phyloP scores from a whole-genome alignment of 2,329 filamentous ascomycete species.

The Anthostomella pinea region DNA sequence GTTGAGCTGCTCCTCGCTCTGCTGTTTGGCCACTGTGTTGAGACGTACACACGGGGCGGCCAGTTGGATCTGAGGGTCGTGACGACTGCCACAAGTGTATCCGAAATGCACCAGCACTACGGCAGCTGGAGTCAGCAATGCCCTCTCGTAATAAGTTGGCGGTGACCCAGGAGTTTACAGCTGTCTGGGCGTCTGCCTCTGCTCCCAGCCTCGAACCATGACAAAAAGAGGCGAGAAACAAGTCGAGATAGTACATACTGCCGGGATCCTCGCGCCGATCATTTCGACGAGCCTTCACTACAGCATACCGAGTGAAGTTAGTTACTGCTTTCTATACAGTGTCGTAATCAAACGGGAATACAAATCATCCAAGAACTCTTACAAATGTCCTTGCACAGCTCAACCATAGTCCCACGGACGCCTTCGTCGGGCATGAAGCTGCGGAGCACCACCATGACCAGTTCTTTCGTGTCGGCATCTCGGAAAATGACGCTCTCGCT shows the following conservation, averaged over 20 bases:
- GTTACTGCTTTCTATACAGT: too few relatives aligned
- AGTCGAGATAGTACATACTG: background rate
- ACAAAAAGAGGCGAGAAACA: too few relatives aligned
- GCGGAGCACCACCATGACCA: constrained; percentile 20
- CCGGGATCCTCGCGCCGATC: constrained; percentile 14
- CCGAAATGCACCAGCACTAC: constrained; percentile 17
- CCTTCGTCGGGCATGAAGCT: constrained; percentile 17
- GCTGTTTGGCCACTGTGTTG: constrained; percentile 4
- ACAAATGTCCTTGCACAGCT: constrained; percentile 15
- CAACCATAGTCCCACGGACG: constrained; percentile 11
- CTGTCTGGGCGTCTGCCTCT: too few relatives aligned
- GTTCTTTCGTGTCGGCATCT: constrained; percentile 19
- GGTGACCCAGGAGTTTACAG: background rate
- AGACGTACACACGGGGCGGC: constrained; percentile 3
- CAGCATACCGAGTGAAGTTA: too few relatives aligned
- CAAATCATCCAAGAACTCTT: too few relatives aligned
- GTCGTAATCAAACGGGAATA: too few relatives aligned
- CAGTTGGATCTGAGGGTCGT: constrained; percentile 8
- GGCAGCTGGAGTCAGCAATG: background rate
- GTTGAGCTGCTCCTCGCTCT: constrained; percentile 10
- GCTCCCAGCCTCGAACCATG: too few relatives aligned
- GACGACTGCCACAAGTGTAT: constrained; percentile 15
- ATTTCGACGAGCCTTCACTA: constrained; percentile 6
- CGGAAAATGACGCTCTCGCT: constrained; percentile 23
- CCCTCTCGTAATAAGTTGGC: background rate